These are phyloP conservation scores for Teratosphaeria destructans DNA, from an alignment of 2,329 filamentous ascomycete species.

Conservation along the genomic window DNA sequence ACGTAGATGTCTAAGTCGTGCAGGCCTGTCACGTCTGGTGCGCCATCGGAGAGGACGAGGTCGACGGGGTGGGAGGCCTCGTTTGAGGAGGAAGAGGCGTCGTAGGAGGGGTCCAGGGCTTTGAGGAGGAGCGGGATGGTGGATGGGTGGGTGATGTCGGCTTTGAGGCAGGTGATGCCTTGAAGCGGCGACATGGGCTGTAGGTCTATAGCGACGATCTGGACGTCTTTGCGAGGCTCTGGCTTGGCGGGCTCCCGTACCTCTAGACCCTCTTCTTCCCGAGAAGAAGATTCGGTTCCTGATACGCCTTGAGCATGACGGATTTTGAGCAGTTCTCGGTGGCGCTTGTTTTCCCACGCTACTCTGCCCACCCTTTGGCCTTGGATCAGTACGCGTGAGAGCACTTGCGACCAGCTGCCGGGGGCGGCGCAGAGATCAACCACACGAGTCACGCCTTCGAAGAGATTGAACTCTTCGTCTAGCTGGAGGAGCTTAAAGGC, in stretches of 20 bases:
- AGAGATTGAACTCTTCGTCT: slow-evolving; percentile 91
- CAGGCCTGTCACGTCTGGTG: slow-evolving; percentile 89
- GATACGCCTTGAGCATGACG: background rate
- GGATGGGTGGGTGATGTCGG: slow-evolving; percentile 93
- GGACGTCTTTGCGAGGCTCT: slow-evolving; percentile 47
- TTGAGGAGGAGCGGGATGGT: slow-evolving; percentile 82
- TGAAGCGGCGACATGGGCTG: slow-evolving; percentile 92
- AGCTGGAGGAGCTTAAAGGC: slow-evolving; percentile 96
- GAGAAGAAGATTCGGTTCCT: background rate
- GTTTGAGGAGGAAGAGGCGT: slow-evolving; percentile 23
- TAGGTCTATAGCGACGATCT: slow-evolving; percentile 90
- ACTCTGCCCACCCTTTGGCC: slow-evolving; percentile 79
- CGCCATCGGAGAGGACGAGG: slow-evolving; percentile 87
- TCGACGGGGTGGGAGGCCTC: slow-evolving; percentile 66
- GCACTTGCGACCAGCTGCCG: slow-evolving; percentile 93
- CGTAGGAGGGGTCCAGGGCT: slow-evolving; percentile 62
- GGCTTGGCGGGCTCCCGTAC: background rate
- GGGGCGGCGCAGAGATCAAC: slow-evolving; percentile 94
- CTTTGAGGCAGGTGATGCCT: slow-evolving; percentile 82
- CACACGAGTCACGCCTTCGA: slow-evolving; percentile 79
- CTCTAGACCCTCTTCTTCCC: background rate
- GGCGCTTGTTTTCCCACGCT: slow-evolving; percentile 79
- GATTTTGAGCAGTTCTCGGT: slow-evolving; percentile 30
- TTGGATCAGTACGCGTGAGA: slow-evolving; percentile 86
- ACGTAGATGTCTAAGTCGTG: slow-evolving; percentile 98